These are phyloP conservation scores for Cucumis cinereus DNA, from an alignment of 306 rosid genomes.

Conservation along the genomic window DNA sequence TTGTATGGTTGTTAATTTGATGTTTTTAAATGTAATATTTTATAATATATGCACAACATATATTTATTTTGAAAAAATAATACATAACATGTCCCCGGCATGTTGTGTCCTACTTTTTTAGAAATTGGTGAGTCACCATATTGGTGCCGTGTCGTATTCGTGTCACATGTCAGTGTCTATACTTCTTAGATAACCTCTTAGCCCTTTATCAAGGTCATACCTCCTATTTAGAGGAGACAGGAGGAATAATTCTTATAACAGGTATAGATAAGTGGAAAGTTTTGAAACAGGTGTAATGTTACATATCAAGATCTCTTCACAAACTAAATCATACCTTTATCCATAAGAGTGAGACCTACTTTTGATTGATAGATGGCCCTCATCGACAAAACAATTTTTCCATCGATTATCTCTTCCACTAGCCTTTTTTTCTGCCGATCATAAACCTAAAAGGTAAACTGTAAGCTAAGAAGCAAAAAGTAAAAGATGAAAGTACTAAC, in stretches of 20 bases:
- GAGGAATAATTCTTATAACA: neutral
- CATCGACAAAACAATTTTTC: conserved; percentile 85
- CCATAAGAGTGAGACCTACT: conserved; percentile 82
- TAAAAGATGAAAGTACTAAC: neutral
- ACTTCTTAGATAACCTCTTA: too few relatives aligned
- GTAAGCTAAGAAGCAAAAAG: conserved; percentile 5
- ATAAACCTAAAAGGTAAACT: conserved; percentile 41
- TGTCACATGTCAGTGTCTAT: too few relatives aligned
- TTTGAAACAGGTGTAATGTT: neutral
- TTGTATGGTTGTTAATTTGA: too few relatives aligned
- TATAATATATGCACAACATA: too few relatives aligned
- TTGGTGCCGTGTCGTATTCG: too few relatives aligned
- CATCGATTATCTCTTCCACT: conserved; percentile 84
- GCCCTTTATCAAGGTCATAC: too few relatives aligned
- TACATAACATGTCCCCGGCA: too few relatives aligned
- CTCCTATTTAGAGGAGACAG: neutral
- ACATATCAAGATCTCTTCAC: neutral
- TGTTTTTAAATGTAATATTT: too few relatives aligned
- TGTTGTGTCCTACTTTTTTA: too few relatives aligned
- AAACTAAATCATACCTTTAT: conserved; percentile 40
- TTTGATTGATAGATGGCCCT: conserved; percentile 97
- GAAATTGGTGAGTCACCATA: too few relatives aligned
- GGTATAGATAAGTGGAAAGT: neutral
- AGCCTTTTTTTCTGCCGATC: conserved; percentile 86
- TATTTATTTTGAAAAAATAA: too few relatives aligned